phyloP scores from a whole-genome alignment of 768 basidiomycete genomes.

The Russula brevipes region DNA sequence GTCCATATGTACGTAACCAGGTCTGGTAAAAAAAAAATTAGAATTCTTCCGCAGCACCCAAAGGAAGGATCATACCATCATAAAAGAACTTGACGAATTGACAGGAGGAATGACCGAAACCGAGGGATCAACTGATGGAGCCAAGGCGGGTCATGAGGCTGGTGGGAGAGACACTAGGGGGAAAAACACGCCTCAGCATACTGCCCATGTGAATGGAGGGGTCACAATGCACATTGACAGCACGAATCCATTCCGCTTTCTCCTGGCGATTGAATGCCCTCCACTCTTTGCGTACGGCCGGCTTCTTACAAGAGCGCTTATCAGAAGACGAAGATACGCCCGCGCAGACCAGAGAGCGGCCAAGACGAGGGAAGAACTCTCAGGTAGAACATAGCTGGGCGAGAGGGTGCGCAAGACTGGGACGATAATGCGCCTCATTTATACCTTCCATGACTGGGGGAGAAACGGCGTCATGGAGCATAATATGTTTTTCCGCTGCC shows the following conservation, averaged over 20 bases:
- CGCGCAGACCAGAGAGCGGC: neutral
- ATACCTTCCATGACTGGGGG: neutral
- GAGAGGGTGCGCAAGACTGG: too few relatives aligned
- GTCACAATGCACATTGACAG: constrained; percentile 25
- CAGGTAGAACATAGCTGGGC: neutral
- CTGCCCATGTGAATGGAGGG: neutral
- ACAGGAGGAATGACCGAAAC: constrained; percentile 19
- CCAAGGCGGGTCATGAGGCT: constrained; percentile 21
- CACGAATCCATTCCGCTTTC: constrained; percentile 27
- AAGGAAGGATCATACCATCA: constrained; percentile 9
- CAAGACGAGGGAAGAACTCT: neutral
- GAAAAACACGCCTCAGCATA: neutral
- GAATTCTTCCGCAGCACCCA: neutral
- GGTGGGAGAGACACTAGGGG: constrained; percentile 18
- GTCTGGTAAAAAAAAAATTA: constrained; percentile 12
- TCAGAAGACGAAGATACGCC: neutral
- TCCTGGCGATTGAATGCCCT: constrained; percentile 20
- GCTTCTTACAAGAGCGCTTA: constrained; percentile 14
- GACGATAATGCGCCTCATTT: neutral
- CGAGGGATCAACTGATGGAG: constrained; percentile 9
- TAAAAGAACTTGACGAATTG: constrained; percentile 23
- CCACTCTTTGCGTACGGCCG: constrained; percentile 28
- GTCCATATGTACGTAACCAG: constrained; percentile 30
- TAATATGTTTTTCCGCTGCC: too few relatives aligned
- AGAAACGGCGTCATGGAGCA: too few relatives aligned